phyloP scores from a whole-genome alignment of 371 early-diverging fungal species.

The Syncephalastrum monosporum region DNA sequence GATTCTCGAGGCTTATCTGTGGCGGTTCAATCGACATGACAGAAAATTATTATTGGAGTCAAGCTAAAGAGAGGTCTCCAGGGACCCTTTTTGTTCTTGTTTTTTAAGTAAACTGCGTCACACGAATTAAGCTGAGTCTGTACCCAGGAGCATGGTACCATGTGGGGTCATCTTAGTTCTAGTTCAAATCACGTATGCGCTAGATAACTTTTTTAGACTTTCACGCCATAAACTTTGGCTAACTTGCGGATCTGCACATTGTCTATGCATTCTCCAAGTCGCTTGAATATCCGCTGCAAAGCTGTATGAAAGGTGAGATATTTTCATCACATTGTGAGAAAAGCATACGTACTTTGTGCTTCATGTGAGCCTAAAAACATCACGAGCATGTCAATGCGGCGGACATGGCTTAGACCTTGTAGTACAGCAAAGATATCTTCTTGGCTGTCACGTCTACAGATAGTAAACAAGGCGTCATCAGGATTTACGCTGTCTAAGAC shows the following conservation, averaged over 20 bases:
- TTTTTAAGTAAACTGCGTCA: too few relatives aligned
- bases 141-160: too few relatives aligned
- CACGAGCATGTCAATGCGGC: slow-evolving; percentile 65
- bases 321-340: not conserved
- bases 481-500: not conserved
- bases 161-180: too few relatives aligned
- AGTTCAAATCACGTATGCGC: too few relatives aligned
- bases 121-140: too few relatives aligned
- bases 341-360: slow-evolving; percentile 46
- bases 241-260: slow-evolving; percentile 2
- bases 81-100: too few relatives aligned
- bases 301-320: not conserved
- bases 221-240: slow-evolving; percentile 14
- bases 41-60: too few relatives aligned
- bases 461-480: not conserved
- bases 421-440: slow-evolving; percentile 41
- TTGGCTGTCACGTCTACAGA: slow-evolving; percentile 27
- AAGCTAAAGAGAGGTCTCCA: too few relatives aligned
- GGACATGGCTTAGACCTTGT: slow-evolving; percentile 50
- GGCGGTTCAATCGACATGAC: too few relatives aligned
- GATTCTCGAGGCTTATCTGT: slow-evolving; percentile 6
- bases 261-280: slow-evolving; percentile 9
- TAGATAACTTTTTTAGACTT: not conserved
- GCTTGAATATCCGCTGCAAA: slow-evolving; percentile 10
- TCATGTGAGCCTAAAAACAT: slow-evolving; percentile 64